Evolutionary conservation across 306 rosid species (phyloP).

Genomic region (Inga leiocalycina): DNA sequence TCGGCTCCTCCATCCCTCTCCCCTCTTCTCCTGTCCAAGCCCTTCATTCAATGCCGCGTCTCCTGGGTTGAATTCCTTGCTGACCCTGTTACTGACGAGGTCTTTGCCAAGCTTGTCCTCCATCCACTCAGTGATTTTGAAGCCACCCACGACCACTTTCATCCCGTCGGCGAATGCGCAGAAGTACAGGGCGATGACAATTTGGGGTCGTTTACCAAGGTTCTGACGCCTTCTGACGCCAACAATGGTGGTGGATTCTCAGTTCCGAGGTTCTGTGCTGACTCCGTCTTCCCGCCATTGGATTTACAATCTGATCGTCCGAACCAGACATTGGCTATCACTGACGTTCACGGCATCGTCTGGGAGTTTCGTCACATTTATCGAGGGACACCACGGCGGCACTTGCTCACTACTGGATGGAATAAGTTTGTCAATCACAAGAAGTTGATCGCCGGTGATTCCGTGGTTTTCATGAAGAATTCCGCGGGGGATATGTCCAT

Average conservation of each 20-base stretch:
- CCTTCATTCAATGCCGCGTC: slow-evolving; percentile 46
- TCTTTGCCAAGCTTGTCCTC: slow-evolving; percentile 56
- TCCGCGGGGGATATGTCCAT: slow-evolving; percentile 43
- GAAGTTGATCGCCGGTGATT: slow-evolving; percentile 74
- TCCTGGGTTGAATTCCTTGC: slow-evolving; percentile 45
- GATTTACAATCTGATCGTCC: slow-evolving; percentile 62
- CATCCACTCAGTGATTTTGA: slow-evolving; percentile 34
- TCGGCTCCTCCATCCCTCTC: slow-evolving; percentile 46
- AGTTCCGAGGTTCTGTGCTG: slow-evolving; percentile 79
- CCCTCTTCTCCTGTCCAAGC: slow-evolving; percentile 29
- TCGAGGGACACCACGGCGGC: slow-evolving; percentile 78
- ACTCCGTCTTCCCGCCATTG: slow-evolving; percentile 66
- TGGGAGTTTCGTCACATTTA: slow-evolving; percentile 79
- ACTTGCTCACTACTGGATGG: slow-evolving; percentile 91
- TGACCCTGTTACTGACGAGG: slow-evolving; percentile 68
- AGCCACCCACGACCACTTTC: not conserved
- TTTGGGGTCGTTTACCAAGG: slow-evolving; percentile 55
- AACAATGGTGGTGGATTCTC: slow-evolving; percentile 89
- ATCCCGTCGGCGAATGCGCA: not conserved
- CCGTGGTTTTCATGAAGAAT: slow-evolving; percentile 64
- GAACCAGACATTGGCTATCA: slow-evolving; percentile 54
- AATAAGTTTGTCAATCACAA: slow-evolving; percentile 73
- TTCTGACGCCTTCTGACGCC: slow-evolving; percentile 78
- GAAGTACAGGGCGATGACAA: slow-evolving; percentile 24
- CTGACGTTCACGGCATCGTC: slow-evolving; percentile 60